Evolutionary conservation across 225 moss, liverwort and hornwort species (phyloP).

Genomic region (Thuidium tamariscinum): DNA sequence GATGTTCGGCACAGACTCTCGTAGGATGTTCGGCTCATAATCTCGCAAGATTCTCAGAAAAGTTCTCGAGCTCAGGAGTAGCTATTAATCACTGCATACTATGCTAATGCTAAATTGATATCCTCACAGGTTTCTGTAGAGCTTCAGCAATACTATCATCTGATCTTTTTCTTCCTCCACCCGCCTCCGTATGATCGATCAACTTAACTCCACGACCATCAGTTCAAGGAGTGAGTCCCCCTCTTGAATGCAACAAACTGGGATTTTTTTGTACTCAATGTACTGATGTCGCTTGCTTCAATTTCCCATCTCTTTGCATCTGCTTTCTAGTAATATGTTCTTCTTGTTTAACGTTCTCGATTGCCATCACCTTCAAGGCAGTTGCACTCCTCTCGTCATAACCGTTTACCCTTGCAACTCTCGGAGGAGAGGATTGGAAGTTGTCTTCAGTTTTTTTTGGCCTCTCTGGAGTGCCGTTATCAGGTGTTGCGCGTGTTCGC

Average conservation of each 20-base stretch:
- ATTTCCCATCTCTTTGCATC: conserved; percentile 14
- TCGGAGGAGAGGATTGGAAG: conserved; percentile 2
- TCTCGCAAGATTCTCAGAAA: no score
- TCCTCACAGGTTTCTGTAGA: no score
- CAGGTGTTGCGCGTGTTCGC: neutral
- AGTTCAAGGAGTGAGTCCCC: conserved; percentile 23
- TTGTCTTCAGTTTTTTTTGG: neutral
- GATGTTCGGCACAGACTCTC: no score
- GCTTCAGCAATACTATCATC: conserved; percentile 3
- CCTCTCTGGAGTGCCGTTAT: neutral
- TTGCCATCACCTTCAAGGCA: conserved; percentile 33
- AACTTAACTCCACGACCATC: conserved; percentile 30
- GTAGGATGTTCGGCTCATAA: no score
- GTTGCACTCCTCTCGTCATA: conserved; percentile 18
- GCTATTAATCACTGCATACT: no score
- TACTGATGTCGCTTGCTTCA: neutral
- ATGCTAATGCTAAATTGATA: no score
- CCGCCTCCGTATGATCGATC: conserved; percentile 9
- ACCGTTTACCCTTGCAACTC: neutral
- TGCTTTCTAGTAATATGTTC: conserved; percentile 18
- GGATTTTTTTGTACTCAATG: conserved; percentile 1
- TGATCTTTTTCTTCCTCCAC: neutral
- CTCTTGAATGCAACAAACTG: conserved; percentile 30
- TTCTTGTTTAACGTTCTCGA: conserved; percentile 3
- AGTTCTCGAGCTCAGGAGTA: no score